A percentile compares a stretch with the other conserved stretches of the same genome.
phyloP scores from a whole-genome alignment of 2,329 filamentous ascomycete genomes.

The Cryphonectria naterciae region DNA sequence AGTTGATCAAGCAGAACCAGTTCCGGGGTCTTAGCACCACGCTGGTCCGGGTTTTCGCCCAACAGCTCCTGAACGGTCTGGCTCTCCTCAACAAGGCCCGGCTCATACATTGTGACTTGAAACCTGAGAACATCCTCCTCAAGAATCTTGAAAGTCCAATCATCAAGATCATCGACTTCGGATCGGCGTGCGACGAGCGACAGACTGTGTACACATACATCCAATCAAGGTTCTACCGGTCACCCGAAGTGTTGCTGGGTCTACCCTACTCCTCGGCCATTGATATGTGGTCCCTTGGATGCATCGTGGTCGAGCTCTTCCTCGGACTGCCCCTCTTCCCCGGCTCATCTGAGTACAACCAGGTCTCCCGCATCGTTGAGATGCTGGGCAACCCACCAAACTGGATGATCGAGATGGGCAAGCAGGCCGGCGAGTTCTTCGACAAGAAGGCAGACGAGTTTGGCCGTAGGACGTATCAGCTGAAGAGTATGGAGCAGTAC shows the following conservation, averaged over 20 bases:
- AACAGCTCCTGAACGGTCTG: slow-evolving; percentile 91
- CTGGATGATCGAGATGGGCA: slow-evolving; percentile 99
- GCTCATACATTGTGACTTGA: slow-evolving; percentile 96
- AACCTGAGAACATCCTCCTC: slow-evolving; percentile 95
- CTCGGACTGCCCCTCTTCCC: slow-evolving; percentile 92
- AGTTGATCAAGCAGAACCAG: slow-evolving; percentile 99
- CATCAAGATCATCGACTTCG: slow-evolving; percentile 99
- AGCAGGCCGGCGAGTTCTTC: slow-evolving; percentile 96
- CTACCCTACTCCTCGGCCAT: slow-evolving; percentile 97
- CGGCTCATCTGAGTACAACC: slow-evolving; percentile 97
- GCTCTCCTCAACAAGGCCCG: slow-evolving; percentile 94
- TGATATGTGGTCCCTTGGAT: slow-evolving; percentile 99
- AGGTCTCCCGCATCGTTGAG: slow-evolving; percentile 94
- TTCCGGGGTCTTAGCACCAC: slow-evolving; percentile 97
- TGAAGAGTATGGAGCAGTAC: slow-evolving; percentile 98
- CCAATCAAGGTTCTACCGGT: slow-evolving; percentile 96
- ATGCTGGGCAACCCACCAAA: slow-evolving; percentile 96
- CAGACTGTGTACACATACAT: slow-evolving; percentile 99
- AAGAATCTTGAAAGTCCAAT: slow-evolving; percentile 99
- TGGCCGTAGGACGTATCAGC: slow-evolving; percentile 83
- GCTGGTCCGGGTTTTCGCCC: slow-evolving; percentile 93
- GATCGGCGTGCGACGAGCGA: slow-evolving; percentile 95
- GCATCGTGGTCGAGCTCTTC: slow-evolving; percentile 97
- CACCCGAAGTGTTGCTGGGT: slow-evolving; percentile 92
- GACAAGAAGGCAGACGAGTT: slow-evolving; percentile 92